Evolutionary conservation across 2,329 filamentous ascomycete species (phyloP), one percentile per base, ranked within the genome.

Genomic region (Pseudophaeomoniella oleicola): DNA sequence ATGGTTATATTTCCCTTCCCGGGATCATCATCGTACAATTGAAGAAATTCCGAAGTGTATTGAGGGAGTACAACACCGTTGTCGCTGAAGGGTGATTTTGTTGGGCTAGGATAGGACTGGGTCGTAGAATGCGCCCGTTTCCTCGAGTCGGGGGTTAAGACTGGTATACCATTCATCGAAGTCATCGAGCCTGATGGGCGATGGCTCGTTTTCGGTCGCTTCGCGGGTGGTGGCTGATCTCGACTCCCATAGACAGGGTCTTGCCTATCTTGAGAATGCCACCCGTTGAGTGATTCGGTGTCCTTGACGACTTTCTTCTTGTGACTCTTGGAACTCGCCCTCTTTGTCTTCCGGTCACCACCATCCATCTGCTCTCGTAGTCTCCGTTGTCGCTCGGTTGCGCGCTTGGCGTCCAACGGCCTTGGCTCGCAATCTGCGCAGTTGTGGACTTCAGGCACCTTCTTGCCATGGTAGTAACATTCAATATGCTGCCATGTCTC

Each of bases 401-500:
- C 88, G 50, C 75, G 72, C 52, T 78, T 74, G 35, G 67, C 65
- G 54, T 96, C 81, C 49, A 94, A 60, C 34, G 64, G 61, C 43
- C 86, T 72, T 13, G 87, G 86, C 42, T 81, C 75, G 64, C 90
- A 98, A 49, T 94, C 85, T 50, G 77, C 75, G 63, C 90, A 98
- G 38, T 79, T 84, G 63, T 98, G 88, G 39, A 82, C 69, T 70
- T 66, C 79, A 59, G 57, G 87, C 61, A 62, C 81, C 70, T 67
- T 82, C 69, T 57, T 77, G 71, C 54, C 72, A 49, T 84, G 82
- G 56, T 96, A 96, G 62, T 93, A 96, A 62, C 90, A 98, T 55
- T 86, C 79, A 50, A 94, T 93, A 60, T 98, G 90, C 62, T 98
- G 90, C 90, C 90, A 98, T 35, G 86, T 90, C 56, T 94, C 83